Conservation (phyloP, 257 asterid species). For the Prunella vulgaris region DNA sequence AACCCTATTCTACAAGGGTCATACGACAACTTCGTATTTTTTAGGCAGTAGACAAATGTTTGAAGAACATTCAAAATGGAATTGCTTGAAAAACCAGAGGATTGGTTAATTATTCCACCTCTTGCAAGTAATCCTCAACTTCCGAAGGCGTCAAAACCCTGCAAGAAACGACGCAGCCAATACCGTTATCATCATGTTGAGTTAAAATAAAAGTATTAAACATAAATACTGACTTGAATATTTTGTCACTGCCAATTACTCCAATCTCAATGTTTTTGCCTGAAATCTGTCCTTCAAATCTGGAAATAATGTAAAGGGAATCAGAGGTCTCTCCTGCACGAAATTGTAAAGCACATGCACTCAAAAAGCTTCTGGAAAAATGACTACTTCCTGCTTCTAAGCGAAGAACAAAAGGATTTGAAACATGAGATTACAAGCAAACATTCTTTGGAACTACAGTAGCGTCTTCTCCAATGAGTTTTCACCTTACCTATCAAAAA, state of each 20-base stretch:
- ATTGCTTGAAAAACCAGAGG: neutral
- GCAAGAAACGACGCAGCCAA: constrained; percentile 22
- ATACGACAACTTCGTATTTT: neutral
- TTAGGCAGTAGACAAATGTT: neutral
- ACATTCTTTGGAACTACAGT: neutral
- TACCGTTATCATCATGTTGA: neutral
- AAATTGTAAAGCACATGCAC: no score
- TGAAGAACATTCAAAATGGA: neutral
- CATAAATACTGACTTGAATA: constrained; percentile 47
- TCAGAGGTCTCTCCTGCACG: neutral
- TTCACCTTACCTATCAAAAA: neutral
- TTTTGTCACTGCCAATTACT: constrained; percentile 78
- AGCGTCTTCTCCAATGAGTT: no score
- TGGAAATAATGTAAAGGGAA: constrained; percentile 19
- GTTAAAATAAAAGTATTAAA: neutral
- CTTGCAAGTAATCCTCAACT: constrained; percentile 90
- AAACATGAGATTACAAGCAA: neutral
- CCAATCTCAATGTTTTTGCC: constrained; percentile 97
- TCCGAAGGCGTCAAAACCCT: constrained; percentile 92
- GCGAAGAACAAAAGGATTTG: neutral
- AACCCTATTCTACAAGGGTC: neutral
- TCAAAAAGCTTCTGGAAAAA: no score
- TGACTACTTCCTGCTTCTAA: no score
- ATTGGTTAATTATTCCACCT: constrained; percentile 56
- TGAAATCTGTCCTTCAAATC: constrained; percentile 97